Percentiles rank a stretch among this genome's conserved stretches.
These are phyloP conservation scores for Candida argentea DNA, from an alignment of 805 yeast species.

Conservation along the genomic window DNA sequence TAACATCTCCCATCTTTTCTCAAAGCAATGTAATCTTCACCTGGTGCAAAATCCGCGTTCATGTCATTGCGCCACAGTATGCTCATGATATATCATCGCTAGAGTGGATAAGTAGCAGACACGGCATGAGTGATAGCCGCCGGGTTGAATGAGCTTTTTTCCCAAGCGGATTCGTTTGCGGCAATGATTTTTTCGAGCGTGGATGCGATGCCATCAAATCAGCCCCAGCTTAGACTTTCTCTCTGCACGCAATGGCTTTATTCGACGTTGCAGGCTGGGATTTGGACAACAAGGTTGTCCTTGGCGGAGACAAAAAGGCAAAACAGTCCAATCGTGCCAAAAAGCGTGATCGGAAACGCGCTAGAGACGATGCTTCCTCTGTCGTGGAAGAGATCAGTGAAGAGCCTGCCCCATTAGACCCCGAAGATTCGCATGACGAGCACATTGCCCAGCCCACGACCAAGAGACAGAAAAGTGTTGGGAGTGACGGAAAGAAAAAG, in stretches of 20 bases:
- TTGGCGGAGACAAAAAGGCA: constrained; percentile 25
- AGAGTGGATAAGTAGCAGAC: too few species aligned
- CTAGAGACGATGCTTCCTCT: neutral
- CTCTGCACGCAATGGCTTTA: constrained; percentile 41
- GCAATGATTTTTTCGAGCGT: constrained; percentile 2
- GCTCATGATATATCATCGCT: neutral
- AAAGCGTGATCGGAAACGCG: constrained; percentile 3
- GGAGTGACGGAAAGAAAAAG: neutral
- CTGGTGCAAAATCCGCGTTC: constrained; percentile 23
- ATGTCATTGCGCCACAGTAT: neutral
- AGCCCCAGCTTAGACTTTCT: neutral
- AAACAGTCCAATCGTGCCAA: constrained; percentile 3
- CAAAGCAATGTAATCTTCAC: constrained; percentile 22
- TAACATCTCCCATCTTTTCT: constrained; percentile 13
- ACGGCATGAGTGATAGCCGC: too few species aligned
- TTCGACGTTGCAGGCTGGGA: constrained; percentile 83
- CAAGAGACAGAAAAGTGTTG: neutral
- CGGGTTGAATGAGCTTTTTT: too few species aligned
- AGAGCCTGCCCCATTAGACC: neutral
- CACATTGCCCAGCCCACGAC: neutral
- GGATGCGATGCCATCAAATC: too few species aligned
- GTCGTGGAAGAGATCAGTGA: neutral
- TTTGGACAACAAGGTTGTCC: constrained; percentile 43
- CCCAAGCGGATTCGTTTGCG: neutral
- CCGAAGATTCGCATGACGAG: neutral